These are phyloP conservation scores for Starmera quercuum DNA, from an alignment of 805 yeast species.

Conservation along the genomic window DNA sequence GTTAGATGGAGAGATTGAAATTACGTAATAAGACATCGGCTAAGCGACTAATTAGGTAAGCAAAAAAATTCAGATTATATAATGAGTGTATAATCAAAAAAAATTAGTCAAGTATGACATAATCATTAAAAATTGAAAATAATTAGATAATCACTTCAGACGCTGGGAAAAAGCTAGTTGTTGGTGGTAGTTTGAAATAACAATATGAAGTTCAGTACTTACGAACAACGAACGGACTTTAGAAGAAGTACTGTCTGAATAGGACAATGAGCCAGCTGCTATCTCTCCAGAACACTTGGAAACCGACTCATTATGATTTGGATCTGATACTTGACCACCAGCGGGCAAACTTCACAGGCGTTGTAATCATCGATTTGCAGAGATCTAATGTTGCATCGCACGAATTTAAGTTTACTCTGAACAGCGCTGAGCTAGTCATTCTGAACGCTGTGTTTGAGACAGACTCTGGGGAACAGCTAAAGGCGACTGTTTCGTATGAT, in stretches of 20 bases:
- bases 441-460: conserved; percentile 5
- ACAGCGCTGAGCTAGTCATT: conserved; percentile 27
- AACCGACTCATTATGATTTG: conserved; percentile 30
- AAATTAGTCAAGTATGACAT: too few relatives aligned
- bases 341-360: conserved; percentile 42
- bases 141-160: too few relatives aligned
- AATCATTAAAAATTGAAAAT: too few relatives aligned
- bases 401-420: conserved; percentile 22
- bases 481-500: conserved; percentile 27
- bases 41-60: too few relatives aligned
- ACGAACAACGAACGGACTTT: too few relatives aligned
- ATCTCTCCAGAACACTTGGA: conserved; percentile 16
- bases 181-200: too few relatives aligned
- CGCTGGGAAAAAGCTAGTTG: too few relatives aligned
- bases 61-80: too few relatives aligned
- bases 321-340: conserved; percentile 30
- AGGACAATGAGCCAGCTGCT: conserved; percentile 4
- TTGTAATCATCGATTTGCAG: conserved; percentile 21
- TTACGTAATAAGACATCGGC: too few relatives aligned
- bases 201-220: too few relatives aligned
- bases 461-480: conserved; percentile 16
- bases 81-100: too few relatives aligned
- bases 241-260: background rate
- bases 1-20: too few relatives aligned
- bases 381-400: conserved; percentile 3